These are phyloP conservation scores for Alternaria sp. DNA, from an alignment of 2,329 filamentous ascomycete species.

Conservation along the genomic window DNA sequence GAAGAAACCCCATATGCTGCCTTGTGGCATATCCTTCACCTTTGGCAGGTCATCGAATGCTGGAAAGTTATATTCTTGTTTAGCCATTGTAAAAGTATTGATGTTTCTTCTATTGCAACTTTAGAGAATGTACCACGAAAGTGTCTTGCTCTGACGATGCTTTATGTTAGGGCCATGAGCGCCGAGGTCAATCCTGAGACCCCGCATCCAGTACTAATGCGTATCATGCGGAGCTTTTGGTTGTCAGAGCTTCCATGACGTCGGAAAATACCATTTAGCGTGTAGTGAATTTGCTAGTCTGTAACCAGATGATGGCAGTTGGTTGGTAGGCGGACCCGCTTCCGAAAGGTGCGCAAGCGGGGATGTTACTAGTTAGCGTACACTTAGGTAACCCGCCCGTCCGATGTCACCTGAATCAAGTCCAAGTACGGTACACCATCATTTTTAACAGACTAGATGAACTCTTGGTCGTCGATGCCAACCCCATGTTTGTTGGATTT, in stretches of 20 bases:
- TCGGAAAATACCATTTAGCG: background rate
- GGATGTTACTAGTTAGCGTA: background rate
- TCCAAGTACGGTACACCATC: background rate
- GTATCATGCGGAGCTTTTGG: conserved; percentile 1
- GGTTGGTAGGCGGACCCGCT: background rate
- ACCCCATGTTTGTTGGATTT: background rate
- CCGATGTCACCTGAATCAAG: background rate
- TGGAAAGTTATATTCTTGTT: conserved; percentile 35
- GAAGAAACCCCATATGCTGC: conserved; percentile 47
- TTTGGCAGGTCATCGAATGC: conserved; percentile 46
- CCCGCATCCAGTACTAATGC: conserved; percentile 5
- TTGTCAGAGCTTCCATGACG: conserved; percentile 5
- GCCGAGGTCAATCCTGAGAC: conserved; percentile 4
- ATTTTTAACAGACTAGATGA: background rate
- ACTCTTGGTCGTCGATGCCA: background rate
- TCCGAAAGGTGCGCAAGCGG: background rate
- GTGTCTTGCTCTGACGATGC: background rate
- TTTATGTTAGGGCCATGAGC: background rate
- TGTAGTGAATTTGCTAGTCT: background rate
- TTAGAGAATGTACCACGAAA: background rate
- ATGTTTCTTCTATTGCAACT: background rate
- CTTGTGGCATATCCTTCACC: conserved; percentile 45
- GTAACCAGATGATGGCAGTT: background rate
- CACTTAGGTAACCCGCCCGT: conserved; percentile 1
- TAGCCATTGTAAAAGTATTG: conserved; percentile 5